Base-by-base conservation (phyloP, 805 yeast genomes). In the Wickerhamiella vanderwaltii region DNA sequence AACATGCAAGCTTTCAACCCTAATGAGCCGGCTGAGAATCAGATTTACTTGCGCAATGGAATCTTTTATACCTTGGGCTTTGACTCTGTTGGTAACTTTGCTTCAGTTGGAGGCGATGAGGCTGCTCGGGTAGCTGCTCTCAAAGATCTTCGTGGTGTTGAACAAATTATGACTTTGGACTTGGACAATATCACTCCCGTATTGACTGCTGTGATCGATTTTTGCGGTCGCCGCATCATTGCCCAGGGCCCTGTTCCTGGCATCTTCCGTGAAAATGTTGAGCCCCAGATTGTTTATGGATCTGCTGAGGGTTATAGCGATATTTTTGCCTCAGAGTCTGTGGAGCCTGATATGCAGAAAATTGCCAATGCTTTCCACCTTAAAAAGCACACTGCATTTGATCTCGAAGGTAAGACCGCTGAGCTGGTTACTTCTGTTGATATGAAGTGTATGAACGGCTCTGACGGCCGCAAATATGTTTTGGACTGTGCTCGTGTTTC, bases 161-260 rank as follows among this genome's bases (percentile, higher is more conserved):
- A 72, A 53, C 69, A 72, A 46, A 65, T 88, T 57, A 80, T 80
- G 64, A 67, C 75, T 51, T 61, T 79, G 33, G 84, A 80, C 52
- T 55, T 74, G 25, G 63, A 63, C 9, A 83, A 77, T 34, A 67
- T 86, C 29, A 73, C 75, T 54, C 78, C 79, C 39, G 67, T 88
- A 46, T 73, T 83, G 52, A 82, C 96, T 3, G 71, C 87, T n/a
- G 70, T 86, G 45, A 83, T 88, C 43, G 97, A 88, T 60, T 88
- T 74, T 63, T 76, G 82, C 55, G 98, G 97, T 47, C 79, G 75
- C 53, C 73, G 97, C 59, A 67, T 88, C 28, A 71, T 88, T 29
- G 84, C 94, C 59, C 97, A 88, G 65, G 83, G 95, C 11, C 95
- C 95, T 9, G 94, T 88, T 33, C 98, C 98, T 12, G 97, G 97